Percentiles rank a stretch among this genome's conserved stretches.
Evolutionary conservation across 2,329 filamentous ascomycete genomes (phyloP).

Genomic region (Hortaea sp.): DNA sequence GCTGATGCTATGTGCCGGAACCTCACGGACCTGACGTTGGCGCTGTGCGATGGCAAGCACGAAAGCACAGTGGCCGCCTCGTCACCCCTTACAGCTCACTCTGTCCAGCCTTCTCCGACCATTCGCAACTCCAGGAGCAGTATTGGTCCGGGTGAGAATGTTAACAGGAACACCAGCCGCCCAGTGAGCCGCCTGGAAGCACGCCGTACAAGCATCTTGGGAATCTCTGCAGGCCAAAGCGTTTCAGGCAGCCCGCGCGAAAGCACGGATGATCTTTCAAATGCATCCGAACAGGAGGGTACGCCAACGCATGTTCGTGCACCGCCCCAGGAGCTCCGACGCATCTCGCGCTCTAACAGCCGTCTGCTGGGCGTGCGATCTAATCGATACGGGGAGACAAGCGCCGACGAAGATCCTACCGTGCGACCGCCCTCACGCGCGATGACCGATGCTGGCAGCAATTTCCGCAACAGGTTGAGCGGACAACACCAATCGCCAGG

Average conservation of each 20-base stretch:
- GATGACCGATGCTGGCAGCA: constrained; percentile 34
- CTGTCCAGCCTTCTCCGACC: constrained; percentile 4
- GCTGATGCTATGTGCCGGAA: constrained; percentile 88
- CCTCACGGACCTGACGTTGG: constrained; percentile 83
- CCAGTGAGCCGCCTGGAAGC: constrained; percentile 35
- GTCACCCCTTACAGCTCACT: constrained; percentile 12
- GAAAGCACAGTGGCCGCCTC: constrained; percentile 12
- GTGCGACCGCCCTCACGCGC: constrained; percentile 39
- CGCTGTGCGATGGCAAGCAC: constrained; percentile 44
- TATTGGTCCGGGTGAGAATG: constrained; percentile 6
- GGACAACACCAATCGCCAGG: constrained; percentile 3
- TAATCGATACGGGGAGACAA: constrained; percentile 18
- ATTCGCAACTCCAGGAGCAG: constrained; percentile 10
- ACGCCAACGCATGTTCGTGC: constrained; percentile 17
- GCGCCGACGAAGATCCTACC: constrained; percentile 28
- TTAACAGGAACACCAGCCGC: constrained; percentile 28
- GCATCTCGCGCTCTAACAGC: constrained; percentile 28
- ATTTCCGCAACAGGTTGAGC: constrained; percentile 16
- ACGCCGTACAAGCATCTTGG: constrained; percentile 29
- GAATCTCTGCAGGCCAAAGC: constrained; percentile 10
- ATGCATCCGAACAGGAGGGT: constrained; percentile 16
- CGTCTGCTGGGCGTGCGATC: constrained; percentile 28
- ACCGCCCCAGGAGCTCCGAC: constrained; percentile 13
- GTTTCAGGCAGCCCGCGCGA: constrained; percentile 22
- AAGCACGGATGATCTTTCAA: constrained; percentile 15